Evolutionary conservation across 345 rosid species (phyloP).

Genomic region (Aquilaria malaccensis): DNA sequence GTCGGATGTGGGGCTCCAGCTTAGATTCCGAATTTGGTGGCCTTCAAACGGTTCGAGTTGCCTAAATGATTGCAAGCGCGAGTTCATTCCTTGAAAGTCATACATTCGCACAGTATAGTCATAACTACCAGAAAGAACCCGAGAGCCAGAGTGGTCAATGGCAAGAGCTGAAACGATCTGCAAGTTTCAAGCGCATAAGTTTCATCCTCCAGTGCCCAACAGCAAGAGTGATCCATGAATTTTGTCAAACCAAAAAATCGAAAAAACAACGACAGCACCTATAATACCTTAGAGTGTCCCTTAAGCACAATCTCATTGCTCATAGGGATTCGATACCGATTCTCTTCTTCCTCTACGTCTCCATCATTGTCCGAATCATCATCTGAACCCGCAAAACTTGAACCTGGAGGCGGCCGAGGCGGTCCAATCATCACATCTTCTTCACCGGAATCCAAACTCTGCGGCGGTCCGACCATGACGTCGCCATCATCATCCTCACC

Average conservation of each 20-base stretch:
- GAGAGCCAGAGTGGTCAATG: slow-evolving; percentile 82
- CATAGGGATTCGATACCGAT: slow-evolving; percentile 54
- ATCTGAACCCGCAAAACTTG: neutral
- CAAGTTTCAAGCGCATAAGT: slow-evolving; percentile 2
- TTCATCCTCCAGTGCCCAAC: slow-evolving; percentile 2
- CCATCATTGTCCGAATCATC: slow-evolving; percentile 47
- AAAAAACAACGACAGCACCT: neutral
- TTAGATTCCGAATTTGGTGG: slow-evolving; percentile 85
- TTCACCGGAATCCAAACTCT: slow-evolving; percentile 19
- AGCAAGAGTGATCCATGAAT: neutral
- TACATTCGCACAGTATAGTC: slow-evolving; percentile 89
- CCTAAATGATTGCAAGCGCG: slow-evolving; percentile 80
- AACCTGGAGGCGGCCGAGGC: slow-evolving; percentile 40
- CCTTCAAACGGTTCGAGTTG: slow-evolving; percentile 94
- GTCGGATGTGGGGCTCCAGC: slow-evolving; percentile 96
- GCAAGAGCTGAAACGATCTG: slow-evolving; percentile 88
- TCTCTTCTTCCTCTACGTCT: slow-evolving; percentile 41
- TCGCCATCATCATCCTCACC: slow-evolving; percentile 25
- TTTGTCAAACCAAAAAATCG: neutral
- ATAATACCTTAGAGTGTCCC: slow-evolving; percentile 74
- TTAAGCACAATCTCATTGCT: slow-evolving; percentile 89
- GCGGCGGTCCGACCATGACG: slow-evolving; percentile 49
- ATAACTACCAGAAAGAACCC: slow-evolving; percentile 91
- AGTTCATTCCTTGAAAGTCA: slow-evolving; percentile 98
- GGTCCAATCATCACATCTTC: slow-evolving; percentile 50